Evolutionary conservation across 768 basidiomycete species (phyloP), one percentile per base, ranked within the genome.

Genomic region (Dioszegia aurantiaca): DNA sequence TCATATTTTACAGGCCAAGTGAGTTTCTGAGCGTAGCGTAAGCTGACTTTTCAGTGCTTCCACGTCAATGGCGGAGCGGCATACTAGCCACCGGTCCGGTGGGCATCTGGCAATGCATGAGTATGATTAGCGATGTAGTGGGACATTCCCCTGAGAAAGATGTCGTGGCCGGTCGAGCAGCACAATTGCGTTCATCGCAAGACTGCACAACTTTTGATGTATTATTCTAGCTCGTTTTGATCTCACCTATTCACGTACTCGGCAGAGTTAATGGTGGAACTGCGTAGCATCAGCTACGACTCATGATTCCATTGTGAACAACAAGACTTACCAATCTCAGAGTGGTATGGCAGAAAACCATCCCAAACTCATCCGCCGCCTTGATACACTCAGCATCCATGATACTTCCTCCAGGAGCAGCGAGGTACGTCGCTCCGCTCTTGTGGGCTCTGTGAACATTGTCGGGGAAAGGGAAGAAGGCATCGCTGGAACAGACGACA

Each of bases 391-490:
- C 94, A 43, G 78, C 85, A 71, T 99, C 95, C 94, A 98, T 98
- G 60, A 99, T 91, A 66, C 89, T 92, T 46, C 95, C 95, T 48
- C 86, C 72, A 8, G 80, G 79, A 6, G 93, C 91, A 24, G 90
- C 91, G 45, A 99, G 81, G 77, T 95, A 97, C 73, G 79, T 84
- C 47, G 91, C 93, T 0, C 95, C 95, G 61, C 90, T 93, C 81
- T 88, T 87, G 77, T 83, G 82, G 49, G 90, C 89, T 43, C 95
- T 82, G 74, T 97, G 89, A 31, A 99, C 94, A 68, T 98, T 99
- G 73, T 99, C 95, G 12, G 94, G 84, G 85, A 98, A 98, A 17
- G 95, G 95, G 91, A 98, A 98, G 83, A 99, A 99, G 49, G 94
- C 95, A 65, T 99, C 95, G 60, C 90, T 92, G 30, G 89, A 89